These are phyloP conservation scores for Piper longum DNA, from an alignment of 164 flowering plant species.

Conservation along the genomic window DNA sequence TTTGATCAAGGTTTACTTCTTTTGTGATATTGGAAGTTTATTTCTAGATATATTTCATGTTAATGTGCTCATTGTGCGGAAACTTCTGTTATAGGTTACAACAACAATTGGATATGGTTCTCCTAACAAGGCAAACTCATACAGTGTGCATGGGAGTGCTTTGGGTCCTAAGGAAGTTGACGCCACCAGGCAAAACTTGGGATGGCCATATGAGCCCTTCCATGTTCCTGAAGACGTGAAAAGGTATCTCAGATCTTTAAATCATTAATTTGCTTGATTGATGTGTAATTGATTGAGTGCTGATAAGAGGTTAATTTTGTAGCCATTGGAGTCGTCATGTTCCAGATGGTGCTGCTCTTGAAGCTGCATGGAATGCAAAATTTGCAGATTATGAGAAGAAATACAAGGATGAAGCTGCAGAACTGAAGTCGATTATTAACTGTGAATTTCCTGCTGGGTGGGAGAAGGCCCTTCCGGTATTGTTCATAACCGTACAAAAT, in stretches of 20 bases:
- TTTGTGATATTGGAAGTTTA: background rate
- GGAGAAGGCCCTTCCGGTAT: slow-evolving; percentile 98
- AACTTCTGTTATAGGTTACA: slow-evolving; percentile 10
- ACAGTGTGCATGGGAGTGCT: slow-evolving; percentile 91
- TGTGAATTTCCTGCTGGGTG: slow-evolving; percentile 85
- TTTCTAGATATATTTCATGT: background rate
- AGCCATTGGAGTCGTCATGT: slow-evolving; percentile 97
- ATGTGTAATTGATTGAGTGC: background rate
- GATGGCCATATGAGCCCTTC: slow-evolving; percentile 88
- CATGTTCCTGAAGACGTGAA: slow-evolving; percentile 95
- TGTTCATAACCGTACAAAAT: background rate
- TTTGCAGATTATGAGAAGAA: slow-evolving; percentile 88
- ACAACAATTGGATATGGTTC: slow-evolving; percentile 98
- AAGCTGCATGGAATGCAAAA: slow-evolving; percentile 93
- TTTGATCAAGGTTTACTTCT: slow-evolving; percentile 61
- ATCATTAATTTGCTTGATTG: background rate
- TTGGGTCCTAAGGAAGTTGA: slow-evolving; percentile 94
- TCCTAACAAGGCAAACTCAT: slow-evolving; percentile 92
- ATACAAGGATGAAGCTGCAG: slow-evolving; percentile 78
- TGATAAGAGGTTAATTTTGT: background rate
- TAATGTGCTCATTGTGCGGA: background rate
- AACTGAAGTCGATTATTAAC: slow-evolving; percentile 46
- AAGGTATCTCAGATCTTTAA: slow-evolving; percentile 24
- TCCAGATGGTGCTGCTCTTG: slow-evolving; percentile 68
- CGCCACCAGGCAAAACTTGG: slow-evolving; percentile 90